Evolutionary conservation across 345 rosid genomes (phyloP), one percentile per base, ranked within the genome.

Genomic region (Lepidium africanum): DNA sequence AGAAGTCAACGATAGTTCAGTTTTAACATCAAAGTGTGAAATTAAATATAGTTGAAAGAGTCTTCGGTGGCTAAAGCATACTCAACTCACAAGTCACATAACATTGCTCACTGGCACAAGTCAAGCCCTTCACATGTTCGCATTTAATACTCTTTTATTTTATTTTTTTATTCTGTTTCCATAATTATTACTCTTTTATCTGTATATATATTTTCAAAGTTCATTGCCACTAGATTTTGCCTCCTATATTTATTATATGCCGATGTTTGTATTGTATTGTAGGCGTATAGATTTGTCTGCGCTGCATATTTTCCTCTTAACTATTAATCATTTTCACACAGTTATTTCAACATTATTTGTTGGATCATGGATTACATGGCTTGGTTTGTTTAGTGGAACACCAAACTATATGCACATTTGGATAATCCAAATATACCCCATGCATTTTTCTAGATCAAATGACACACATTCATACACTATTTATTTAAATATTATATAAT

Each of bases 61-160:
- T 36, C 33, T 67, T 52, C 40, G 73, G 69, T 67, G 68, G 78
- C 57, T 37, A 60, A 74, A 57, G 58, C 59, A 59, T 21, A 45
- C 38, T 6, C 13, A n/a, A 21, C 13, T 60, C 52, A 21, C 21
- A 50, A 49, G 45, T 72, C 46, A 30, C 33, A 37, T 64, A 36
- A 56, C 51, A 35, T 72, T 39, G 61, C 50, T 74, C 63, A 17
- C 33, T 37, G 53, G 47, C 56, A 55, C 52, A 68, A 62, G 74
- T 74, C 74, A 68, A 74, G 19, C 58, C 58, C 52, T 68, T 62
- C 78, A 68, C 78, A 75, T 75, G 74, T 68, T 46, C 25, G 69
- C 74, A 68, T 67, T 67, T 47, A 75, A 54, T 59, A 43, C 57
- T 67, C 62, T 27, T 59, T 23, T 40, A n/a, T 54, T 14, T 19